These are phyloP conservation scores for Pyrenophora teres DNA, from an alignment of 2,329 filamentous ascomycete genomes.

Conservation along the genomic window DNA sequence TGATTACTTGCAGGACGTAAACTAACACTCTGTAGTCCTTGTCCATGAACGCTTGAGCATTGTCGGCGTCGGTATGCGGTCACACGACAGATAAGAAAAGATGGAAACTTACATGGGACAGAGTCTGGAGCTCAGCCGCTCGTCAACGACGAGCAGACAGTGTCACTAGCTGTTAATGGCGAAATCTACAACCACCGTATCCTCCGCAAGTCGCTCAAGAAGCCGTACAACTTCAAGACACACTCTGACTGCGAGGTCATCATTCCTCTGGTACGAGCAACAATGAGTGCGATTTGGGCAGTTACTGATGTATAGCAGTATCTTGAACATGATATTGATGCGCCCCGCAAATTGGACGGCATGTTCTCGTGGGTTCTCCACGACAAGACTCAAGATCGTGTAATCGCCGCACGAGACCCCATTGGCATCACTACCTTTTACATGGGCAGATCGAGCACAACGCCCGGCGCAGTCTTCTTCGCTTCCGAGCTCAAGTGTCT, in stretches of 20 bases:
- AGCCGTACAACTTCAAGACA: slow-evolving; percentile 94
- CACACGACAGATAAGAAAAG: slow-evolving; percentile 31
- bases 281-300: background rate
- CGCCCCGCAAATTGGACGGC: slow-evolving; percentile 91
- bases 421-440: slow-evolving; percentile 98
- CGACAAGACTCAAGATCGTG: slow-evolving; percentile 91
- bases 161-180: slow-evolving; percentile 96
- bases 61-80: slow-evolving; percentile 82
- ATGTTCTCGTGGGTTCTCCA: slow-evolving; percentile 99
- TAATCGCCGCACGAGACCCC: slow-evolving; percentile 91
- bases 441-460: slow-evolving; percentile 82
- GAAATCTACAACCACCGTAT: slow-evolving; percentile 99
- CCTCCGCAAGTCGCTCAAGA: slow-evolving; percentile 83
- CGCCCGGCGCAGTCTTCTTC: slow-evolving; percentile 88
- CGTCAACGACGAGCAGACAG: slow-evolving; percentile 84
- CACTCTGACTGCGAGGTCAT: slow-evolving; percentile 99
- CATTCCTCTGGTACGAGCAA: slow-evolving; percentile 79
- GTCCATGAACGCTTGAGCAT: slow-evolving; percentile 98
- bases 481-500: slow-evolving; percentile 96
- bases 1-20: slow-evolving; percentile 5
- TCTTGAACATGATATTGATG: slow-evolving; percentile 86
- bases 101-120: slow-evolving; percentile 47
- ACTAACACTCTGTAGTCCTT: slow-evolving; percentile 60
- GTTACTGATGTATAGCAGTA: slow-evolving; percentile 63
- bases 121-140: slow-evolving; percentile 96